Evolutionary conservation across 768 basidiomycete species (phyloP).

Genomic region (Pleurotus salmoneostramineus): DNA sequence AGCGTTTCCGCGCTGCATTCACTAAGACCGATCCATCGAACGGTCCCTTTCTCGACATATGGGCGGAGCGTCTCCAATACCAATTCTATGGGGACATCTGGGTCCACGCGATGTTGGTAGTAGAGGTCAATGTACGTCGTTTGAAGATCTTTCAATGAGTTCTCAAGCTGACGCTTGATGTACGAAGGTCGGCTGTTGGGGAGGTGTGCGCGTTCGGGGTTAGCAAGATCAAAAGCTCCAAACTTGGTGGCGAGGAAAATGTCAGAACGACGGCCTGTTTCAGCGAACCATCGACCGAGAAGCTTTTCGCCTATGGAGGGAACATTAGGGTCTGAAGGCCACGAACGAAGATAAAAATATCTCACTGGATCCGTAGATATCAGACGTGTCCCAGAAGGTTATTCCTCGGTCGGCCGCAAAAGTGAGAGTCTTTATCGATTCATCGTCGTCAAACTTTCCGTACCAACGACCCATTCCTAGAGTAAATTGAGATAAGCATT

Average conservation of each 20-base stretch:
- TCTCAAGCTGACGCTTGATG: slow-evolving; percentile 11
- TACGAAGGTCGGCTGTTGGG: slow-evolving; percentile 14
- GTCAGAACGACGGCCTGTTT: slow-evolving; percentile 36
- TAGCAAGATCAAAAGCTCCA: slow-evolving; percentile 24
- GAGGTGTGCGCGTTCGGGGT: not conserved
- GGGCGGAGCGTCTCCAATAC: slow-evolving; percentile 26
- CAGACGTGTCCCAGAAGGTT: slow-evolving; percentile 18
- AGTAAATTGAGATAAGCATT: not conserved
- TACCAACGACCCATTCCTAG: not conserved
- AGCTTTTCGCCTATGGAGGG: not conserved
- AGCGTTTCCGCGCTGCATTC: slow-evolving; percentile 24
- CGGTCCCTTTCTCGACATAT: slow-evolving; percentile 26
- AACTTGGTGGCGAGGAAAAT: slow-evolving; percentile 58
- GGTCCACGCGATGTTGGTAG: slow-evolving; percentile 31
- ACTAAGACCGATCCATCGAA: slow-evolving; percentile 27
- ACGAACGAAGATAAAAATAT: not conserved
- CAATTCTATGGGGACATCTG: slow-evolving; percentile 23
- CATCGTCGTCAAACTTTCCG: slow-evolving; percentile 13
- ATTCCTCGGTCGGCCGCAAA: slow-evolving; percentile 20
- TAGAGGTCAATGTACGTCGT: slow-evolving; percentile 34
- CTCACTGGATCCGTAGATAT: slow-evolving; percentile 17
- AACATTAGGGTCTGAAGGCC: not conserved
- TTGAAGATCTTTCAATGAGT: slow-evolving; percentile 13
- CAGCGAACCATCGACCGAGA: not conserved
- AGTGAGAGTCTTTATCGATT: slow-evolving; percentile 14